A percentile compares a stretch with the other conserved stretches of the same genome.
Evolutionary conservation across 2,329 filamentous ascomycete species (phyloP).

Genomic region (Xylariomycetidae sp.): DNA sequence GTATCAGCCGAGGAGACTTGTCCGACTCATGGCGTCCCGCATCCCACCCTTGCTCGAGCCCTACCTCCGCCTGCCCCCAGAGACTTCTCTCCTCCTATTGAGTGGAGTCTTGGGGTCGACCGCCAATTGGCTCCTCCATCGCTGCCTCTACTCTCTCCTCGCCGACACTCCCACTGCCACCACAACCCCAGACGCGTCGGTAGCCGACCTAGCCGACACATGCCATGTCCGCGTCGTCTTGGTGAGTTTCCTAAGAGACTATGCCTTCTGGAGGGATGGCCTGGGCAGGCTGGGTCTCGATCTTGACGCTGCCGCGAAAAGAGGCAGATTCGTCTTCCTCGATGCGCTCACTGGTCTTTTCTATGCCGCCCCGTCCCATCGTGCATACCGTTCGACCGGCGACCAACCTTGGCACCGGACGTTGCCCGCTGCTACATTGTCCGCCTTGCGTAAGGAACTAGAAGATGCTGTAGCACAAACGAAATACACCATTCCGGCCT

Average conservation of each 20-base stretch:
- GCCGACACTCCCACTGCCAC: conserved; percentile 11
- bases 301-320: conserved; percentile 53
- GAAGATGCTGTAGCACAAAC: conserved; percentile 34
- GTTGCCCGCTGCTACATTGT: conserved; percentile 28
- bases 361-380: conserved; percentile 7
- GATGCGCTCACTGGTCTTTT: conserved; percentile 67
- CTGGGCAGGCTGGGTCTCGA: conserved; percentile 68
- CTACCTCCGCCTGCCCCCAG: conserved; percentile 54
- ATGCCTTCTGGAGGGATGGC: conserved; percentile 72
- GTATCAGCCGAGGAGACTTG: conserved; percentile 4
- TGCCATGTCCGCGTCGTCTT: conserved; percentile 65
- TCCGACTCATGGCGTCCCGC: conserved; percentile 40
- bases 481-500: conserved; percentile 13
- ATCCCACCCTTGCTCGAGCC: conserved; percentile 62
- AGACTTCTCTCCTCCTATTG: conserved; percentile 59
- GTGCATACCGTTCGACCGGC: conserved; percentile 11
- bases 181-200: conserved; percentile 22
- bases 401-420: conserved; percentile 9
- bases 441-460: conserved; percentile 35
- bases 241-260: conserved; percentile 77
- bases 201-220: too few species aligned
- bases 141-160: conserved; percentile 49
- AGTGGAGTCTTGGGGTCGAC: conserved; percentile 63
- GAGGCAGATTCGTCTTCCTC: conserved; percentile 64
- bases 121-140: conserved; percentile 61